Evolutionary conservation across 1,284 basidiomycete species (phyloP).

Genomic region (Ceratobasidium papillatum): DNA sequence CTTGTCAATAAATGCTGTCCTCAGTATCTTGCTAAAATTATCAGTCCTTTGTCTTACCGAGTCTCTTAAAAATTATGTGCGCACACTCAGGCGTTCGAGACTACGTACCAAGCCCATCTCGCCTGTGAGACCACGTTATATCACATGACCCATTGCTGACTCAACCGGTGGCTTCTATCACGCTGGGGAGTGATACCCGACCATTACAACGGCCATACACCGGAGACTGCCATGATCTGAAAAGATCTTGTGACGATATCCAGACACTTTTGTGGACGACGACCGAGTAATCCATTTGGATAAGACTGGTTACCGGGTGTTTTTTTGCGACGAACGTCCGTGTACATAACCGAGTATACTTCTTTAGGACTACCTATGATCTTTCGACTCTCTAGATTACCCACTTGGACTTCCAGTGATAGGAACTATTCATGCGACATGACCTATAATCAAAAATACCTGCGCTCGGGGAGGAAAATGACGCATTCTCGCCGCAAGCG

Average conservation of each 20-base stretch:
- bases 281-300: neutral
- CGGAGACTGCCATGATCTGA: neutral
- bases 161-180: neutral
- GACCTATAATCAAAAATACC: neutral
- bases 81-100: neutral
- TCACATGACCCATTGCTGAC: neutral
- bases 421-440: neutral
- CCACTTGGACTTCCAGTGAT: neutral
- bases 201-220: constrained; percentile 1
- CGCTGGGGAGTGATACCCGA: neutral
- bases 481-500: neutral
- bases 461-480: neutral
- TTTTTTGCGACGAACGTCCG: constrained; percentile 20
- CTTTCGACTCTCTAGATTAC: neutral
- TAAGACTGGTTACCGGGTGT: constrained; percentile 12
- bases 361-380: neutral
- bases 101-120: too few relatives aligned
- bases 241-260: neutral
- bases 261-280: neutral
- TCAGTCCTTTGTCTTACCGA: too few relatives aligned
- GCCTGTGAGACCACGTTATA: too few relatives aligned
- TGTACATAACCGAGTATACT: neutral
- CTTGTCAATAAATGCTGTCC: too few relatives aligned
- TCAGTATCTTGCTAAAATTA: too few relatives aligned
- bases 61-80: neutral